Evolutionary conservation across 495 filamentous ascomycete genomes (phyloP).

Genomic region (Tricharina praecox): DNA sequence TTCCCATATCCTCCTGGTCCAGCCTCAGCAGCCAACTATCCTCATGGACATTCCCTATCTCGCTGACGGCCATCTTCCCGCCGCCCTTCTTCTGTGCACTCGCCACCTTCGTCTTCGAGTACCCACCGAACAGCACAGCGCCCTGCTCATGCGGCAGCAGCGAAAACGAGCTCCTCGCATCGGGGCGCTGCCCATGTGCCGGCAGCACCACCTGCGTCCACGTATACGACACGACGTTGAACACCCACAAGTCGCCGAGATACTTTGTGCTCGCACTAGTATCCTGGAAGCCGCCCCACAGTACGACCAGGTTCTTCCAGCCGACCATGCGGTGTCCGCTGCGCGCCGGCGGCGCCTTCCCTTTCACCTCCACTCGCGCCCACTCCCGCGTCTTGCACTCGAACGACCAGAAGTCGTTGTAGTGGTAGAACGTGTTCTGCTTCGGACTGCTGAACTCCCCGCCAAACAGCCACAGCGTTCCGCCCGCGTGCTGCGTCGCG

Average conservation of each 20-base stretch:
- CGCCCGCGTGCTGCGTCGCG: constrained; percentile 71
- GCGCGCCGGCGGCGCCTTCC: constrained; percentile 60
- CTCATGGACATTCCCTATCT: constrained; percentile 61
- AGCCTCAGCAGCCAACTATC: constrained; percentile 89
- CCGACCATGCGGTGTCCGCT: constrained; percentile 92
- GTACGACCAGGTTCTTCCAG: constrained; percentile 66
- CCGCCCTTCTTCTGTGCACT: constrained; percentile 24
- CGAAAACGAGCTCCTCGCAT: constrained; percentile 76
- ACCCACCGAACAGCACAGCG: constrained; percentile 80
- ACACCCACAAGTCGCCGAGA: constrained; percentile 50
- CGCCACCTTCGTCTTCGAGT: constrained; percentile 68
- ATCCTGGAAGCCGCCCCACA: constrained; percentile 84
- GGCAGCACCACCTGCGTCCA: constrained; percentile 35
- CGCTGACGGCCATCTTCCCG: constrained; percentile 39
- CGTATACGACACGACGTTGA: constrained; percentile 33
- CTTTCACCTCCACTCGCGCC: constrained; percentile 73
- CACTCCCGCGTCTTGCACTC: constrained; percentile 71
- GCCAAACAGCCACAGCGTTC: constrained; percentile 77
- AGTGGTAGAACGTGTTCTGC: constrained; percentile 97
- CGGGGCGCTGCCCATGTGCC: constrained; percentile 64
- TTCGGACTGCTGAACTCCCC: constrained; percentile 68
- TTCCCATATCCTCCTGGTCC: constrained; percentile 47
- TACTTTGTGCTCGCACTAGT: constrained; percentile 88
- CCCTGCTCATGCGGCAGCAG: constrained; percentile 78
- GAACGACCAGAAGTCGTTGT: constrained; percentile 94